Evolutionary conservation across 352 stramenopile genomes (phyloP).

Genomic region (Pythium inflatum): DNA sequence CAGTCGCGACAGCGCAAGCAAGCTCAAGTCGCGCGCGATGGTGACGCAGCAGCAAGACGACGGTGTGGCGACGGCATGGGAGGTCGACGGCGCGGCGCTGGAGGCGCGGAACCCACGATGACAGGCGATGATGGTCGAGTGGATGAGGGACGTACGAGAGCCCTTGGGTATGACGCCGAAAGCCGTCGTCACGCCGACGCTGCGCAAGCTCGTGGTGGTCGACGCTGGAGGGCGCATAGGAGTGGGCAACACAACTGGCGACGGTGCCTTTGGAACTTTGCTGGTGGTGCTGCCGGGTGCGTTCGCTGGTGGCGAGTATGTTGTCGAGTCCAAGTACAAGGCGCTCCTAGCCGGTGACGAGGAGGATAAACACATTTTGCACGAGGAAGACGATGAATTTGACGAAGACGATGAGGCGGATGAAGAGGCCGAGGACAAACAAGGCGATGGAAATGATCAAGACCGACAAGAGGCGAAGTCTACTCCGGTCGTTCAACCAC

Average conservation of each 20-base stretch:
- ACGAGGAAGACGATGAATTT: background rate
- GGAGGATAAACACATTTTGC: background rate
- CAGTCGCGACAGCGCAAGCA: background rate
- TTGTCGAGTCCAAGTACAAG: background rate
- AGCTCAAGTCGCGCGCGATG: background rate
- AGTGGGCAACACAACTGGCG: background rate
- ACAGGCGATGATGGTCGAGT: background rate
- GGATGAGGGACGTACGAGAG: background rate
- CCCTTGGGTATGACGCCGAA: background rate
- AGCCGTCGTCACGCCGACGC: background rate
- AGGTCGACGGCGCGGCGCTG: background rate
- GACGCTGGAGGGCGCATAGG: background rate
- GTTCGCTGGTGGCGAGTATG: background rate
- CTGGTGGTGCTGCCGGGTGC: background rate
- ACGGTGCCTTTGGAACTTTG: background rate
- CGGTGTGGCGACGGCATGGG: background rate
- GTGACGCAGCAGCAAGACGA: background rate
- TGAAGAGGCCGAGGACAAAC: background rate
- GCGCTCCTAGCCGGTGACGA: background rate
- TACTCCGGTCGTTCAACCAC: too few relatives aligned
- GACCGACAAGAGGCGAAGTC: background rate
- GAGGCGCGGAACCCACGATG: background rate
- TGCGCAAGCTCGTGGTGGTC: background rate
- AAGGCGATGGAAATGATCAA: background rate
- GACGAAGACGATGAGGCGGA: background rate